phyloP scores from a whole-genome alignment of 192 early-diverging fungal species.

The Rhizophagus clarus region DNA sequence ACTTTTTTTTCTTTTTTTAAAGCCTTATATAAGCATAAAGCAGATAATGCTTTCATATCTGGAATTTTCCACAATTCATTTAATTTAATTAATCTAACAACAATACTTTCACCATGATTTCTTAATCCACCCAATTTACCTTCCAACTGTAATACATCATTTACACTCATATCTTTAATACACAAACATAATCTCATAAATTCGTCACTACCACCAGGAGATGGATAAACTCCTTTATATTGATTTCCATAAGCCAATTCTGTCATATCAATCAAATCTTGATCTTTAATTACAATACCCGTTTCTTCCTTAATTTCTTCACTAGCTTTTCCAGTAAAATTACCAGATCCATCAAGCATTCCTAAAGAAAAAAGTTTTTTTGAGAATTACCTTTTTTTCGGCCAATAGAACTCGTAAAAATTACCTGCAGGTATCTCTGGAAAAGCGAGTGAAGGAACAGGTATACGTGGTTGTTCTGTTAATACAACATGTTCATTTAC shows the following conservation, averaged over 20 bases:
- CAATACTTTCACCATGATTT: slow-evolving; percentile 78
- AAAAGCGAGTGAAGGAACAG: slow-evolving; percentile 61
- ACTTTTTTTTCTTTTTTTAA: slow-evolving; percentile 47
- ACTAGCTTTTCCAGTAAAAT: slow-evolving; percentile 77
- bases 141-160: slow-evolving; percentile 59
- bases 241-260: slow-evolving; percentile 49
- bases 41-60: slow-evolving; percentile 74
- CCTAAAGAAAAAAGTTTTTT: slow-evolving; percentile 10
- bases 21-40: slow-evolving; percentile 61
- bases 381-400: no score
- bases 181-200: slow-evolving; percentile 71
- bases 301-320: slow-evolving; percentile 84
- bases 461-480: slow-evolving; percentile 73
- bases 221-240: slow-evolving; percentile 66
- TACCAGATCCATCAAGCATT: slow-evolving; percentile 77
- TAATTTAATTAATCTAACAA: slow-evolving; percentile 64
- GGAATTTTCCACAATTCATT: slow-evolving; percentile 63
- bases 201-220: slow-evolving; percentile 83
- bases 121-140: slow-evolving; percentile 70
- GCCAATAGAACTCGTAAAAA: not conserved
- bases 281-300: slow-evolving; percentile 61
- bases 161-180: slow-evolving; percentile 54
- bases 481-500: slow-evolving; percentile 61
- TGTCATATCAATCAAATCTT: slow-evolving; percentile 71
- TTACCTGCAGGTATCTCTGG: slow-evolving; percentile 78